These are phyloP conservation scores for Sphagnum contortum DNA, from an alignment of 225 moss, liverwort and hornwort species.

Conservation along the genomic window DNA sequence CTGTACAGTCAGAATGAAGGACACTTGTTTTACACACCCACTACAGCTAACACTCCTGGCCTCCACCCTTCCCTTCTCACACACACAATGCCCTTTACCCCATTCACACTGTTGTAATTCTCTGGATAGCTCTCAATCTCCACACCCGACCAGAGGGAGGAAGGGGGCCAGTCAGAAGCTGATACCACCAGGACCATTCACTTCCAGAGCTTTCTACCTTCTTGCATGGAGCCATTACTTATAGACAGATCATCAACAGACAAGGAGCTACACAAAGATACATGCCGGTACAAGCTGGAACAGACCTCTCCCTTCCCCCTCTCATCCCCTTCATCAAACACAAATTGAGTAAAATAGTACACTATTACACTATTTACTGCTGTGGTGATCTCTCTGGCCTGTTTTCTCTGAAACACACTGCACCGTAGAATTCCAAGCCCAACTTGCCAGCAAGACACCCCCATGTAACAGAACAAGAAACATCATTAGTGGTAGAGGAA, in stretches of 20 bases:
- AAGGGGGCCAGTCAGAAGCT: constrained; percentile 26
- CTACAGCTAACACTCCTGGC: constrained; percentile 80
- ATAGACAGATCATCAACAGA: constrained; percentile 41
- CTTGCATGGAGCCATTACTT: constrained; percentile 43
- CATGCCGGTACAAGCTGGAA: constrained; percentile 66
- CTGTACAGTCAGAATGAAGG: constrained; percentile 98
- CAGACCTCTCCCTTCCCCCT: constrained; percentile 38
- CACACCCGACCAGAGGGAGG: constrained; percentile 47
- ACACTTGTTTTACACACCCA: constrained; percentile 96
- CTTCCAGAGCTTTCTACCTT: constrained; percentile 40
- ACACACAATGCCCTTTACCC: constrained; percentile 37
- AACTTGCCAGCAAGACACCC: constrained; percentile 9
- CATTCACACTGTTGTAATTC: constrained; percentile 36
- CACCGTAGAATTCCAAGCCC: constrained; percentile 12
- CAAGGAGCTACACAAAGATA: constrained; percentile 45
- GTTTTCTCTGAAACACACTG: constrained; percentile 9
- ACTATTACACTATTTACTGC: constrained; percentile 96
- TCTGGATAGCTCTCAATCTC: constrained; percentile 23
- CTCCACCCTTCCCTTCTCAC: constrained; percentile 61
- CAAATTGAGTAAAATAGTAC: constrained; percentile 58
- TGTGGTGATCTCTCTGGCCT: constrained; percentile 22
- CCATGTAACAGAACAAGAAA: constrained; percentile 2
- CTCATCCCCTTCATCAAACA: constrained; percentile 56
- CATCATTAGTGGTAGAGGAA: background rate
- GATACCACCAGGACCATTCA: constrained; percentile 17